phyloP scores from a whole-genome alignment of 2,329 filamentous ascomycete species.

The Phoma sp. region DNA sequence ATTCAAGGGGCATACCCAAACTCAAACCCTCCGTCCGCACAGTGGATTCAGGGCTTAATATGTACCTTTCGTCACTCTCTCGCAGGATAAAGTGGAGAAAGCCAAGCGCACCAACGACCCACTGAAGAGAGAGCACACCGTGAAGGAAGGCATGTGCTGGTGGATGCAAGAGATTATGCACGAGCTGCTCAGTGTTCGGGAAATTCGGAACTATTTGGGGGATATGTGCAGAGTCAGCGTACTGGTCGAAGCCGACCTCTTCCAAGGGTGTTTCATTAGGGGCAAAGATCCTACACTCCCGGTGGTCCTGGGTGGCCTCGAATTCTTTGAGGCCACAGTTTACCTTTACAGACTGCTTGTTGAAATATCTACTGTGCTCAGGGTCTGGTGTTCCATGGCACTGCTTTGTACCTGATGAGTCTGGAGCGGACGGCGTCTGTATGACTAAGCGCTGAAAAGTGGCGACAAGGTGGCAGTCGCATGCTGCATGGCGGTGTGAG shows the following conservation, averaged over 20 bases:
- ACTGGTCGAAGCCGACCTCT: conserved; percentile 5
- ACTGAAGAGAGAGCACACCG: conserved; percentile 25
- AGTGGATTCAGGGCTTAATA: conserved; percentile 11
- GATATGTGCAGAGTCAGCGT: not conserved
- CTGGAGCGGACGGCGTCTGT: not conserved
- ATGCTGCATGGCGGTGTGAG: not conserved
- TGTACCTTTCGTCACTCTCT: conserved; percentile 20
- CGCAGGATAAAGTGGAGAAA: conserved; percentile 21
- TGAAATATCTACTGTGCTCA: conserved; percentile 18
- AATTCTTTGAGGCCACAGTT: conserved; percentile 15
- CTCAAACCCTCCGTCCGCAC: conserved; percentile 9
- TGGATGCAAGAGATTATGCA: conserved; percentile 18
- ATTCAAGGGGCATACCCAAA: conserved; percentile 25
- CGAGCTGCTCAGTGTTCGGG: not conserved
- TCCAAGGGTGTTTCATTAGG: not conserved
- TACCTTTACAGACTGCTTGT: conserved; percentile 22
- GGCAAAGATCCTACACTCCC: not conserved
- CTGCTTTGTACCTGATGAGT: not conserved
- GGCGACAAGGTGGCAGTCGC: not conserved
- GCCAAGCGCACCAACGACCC: conserved; percentile 21
- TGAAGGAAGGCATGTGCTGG: conserved; percentile 27
- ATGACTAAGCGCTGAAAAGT: not conserved
- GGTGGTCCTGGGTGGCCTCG: not conserved
- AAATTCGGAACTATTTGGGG: not conserved
- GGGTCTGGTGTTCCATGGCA: not conserved